A percentile compares a stretch with the other conserved stretches of the same genome.
phyloP scores from a whole-genome alignment of 106 monocot genomes.

The Dendrobium officinale region DNA sequence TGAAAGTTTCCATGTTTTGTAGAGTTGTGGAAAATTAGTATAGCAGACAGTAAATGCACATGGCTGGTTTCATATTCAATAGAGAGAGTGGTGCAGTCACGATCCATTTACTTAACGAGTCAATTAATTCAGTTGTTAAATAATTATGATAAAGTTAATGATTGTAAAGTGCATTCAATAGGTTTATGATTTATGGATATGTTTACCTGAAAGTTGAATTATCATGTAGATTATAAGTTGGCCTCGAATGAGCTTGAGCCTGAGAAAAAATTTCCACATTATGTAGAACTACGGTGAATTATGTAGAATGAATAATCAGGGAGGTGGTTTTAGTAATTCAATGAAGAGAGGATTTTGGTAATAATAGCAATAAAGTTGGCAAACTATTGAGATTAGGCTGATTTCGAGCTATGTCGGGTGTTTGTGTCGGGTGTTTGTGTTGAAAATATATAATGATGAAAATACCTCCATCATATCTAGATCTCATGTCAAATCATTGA shows the following conservation, averaged over 20 bases:
- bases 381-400: no score
- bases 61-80: neutral
- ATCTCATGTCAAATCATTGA: no score
- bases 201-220: neutral
- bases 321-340: neutral
- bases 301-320: neutral
- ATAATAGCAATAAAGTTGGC: neutral
- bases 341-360: neutral
- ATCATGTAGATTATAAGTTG: neutral
- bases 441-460: no score
- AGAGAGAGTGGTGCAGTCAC: neutral
- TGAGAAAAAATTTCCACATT: neutral
- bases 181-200: neutral
- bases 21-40: neutral
- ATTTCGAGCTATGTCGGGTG: no score
- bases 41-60: neutral
- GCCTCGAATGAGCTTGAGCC: neutral
- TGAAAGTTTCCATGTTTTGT: neutral
- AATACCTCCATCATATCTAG: no score
- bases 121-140: neutral
- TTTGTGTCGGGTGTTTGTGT: no score
- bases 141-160: neutral
- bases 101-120: neutral
- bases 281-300: neutral
- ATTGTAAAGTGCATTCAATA: neutral